Evolutionary conservation across 768 basidiomycete species (phyloP).

Genomic region (Candolleomyces efflorescens): DNA sequence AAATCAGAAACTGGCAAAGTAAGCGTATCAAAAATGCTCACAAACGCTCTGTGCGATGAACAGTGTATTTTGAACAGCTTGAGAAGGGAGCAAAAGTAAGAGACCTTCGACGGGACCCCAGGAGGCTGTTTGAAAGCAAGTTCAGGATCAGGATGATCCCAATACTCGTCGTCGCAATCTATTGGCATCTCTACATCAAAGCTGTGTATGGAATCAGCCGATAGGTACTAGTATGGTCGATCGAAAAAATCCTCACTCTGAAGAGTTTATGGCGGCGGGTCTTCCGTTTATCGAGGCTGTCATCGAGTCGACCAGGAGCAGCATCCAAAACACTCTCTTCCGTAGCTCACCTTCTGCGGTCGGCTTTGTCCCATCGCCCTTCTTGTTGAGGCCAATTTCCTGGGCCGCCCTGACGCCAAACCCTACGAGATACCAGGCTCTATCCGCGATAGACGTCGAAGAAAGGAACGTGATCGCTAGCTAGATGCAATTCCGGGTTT

Average conservation of each 20-base stretch:
- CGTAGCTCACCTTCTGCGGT: slow-evolving; percentile 55
- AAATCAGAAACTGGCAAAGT: background rate
- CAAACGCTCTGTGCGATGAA: slow-evolving; percentile 48
- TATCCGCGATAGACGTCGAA: slow-evolving; percentile 41
- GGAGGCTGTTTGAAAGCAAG: slow-evolving; percentile 50
- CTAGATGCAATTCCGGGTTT: slow-evolving; percentile 23
- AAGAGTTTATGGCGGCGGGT: slow-evolving; percentile 52
- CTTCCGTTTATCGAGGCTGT: slow-evolving; percentile 44
- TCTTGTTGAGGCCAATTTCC: slow-evolving; percentile 50
- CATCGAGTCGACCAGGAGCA: slow-evolving; percentile 17
- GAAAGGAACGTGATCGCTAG: slow-evolving; percentile 35
- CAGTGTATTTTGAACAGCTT: slow-evolving; percentile 50
- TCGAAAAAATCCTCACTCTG: slow-evolving; percentile 39
- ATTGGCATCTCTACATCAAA: slow-evolving; percentile 58
- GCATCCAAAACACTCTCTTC: slow-evolving; percentile 50
- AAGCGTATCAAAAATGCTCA: slow-evolving; percentile 20
- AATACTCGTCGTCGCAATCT: slow-evolving; percentile 68
- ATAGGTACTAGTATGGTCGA: too few species aligned
- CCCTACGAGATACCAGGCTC: slow-evolving; percentile 49
- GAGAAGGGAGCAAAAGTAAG: slow-evolving; percentile 43
- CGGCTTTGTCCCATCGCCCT: slow-evolving; percentile 21
- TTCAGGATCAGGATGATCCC: slow-evolving; percentile 41
- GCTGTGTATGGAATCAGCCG: slow-evolving; percentile 24
- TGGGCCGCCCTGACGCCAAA: slow-evolving; percentile 54
- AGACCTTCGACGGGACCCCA: slow-evolving; percentile 38